Evolutionary conservation across 2,329 filamentous ascomycete species (phyloP), one percentile per base, ranked within the genome.

Genomic region (Pleoardoris graminearum): DNA sequence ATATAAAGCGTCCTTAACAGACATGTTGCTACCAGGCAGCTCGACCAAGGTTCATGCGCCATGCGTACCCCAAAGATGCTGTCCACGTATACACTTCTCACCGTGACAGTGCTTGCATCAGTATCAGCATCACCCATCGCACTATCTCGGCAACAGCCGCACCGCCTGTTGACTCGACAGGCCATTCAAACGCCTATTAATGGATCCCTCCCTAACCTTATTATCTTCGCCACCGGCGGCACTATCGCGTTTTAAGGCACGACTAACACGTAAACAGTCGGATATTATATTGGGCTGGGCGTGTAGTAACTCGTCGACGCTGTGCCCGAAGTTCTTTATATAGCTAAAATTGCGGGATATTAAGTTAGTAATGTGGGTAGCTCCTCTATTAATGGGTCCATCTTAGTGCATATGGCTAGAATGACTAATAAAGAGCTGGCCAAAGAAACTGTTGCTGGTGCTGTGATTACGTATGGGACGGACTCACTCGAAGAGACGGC

Each of bases 401-500:
- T 82, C 48, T 74, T 80, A 27, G 70, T 84, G 17, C 74, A 72
- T 21, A 62, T 85, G 30, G 75, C 78, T 4, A 72, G 78, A 19
- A 69, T 74, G 48, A 79, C 85, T 46, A 79, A 81, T 50, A 59
- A 62, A 10, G 79, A 81, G 50, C 72, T 84, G 3, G 76, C 78
- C 22, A 75, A 75, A 51, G 63, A 67, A 0, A 70, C 73, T 1
- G 67, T 77, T 33, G 60, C 68, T 10, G 70, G 83, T 29, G 81
- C 80, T 6, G 81, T 86, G 5, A 73, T 88, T 48, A 86, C 85
- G 0, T 84, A 87, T 60, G 85, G 85, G 42, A 87, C 85, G 7
- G 85, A 88, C 61, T 85, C 82, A 0, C 75, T 87, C 1, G 84
- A 86, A 61, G 84, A 87, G 67, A 80, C 81, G 0, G 81, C 83